Conservation (phyloP, 208 protist genomes). For the Naegleria gruberi region DNA sequence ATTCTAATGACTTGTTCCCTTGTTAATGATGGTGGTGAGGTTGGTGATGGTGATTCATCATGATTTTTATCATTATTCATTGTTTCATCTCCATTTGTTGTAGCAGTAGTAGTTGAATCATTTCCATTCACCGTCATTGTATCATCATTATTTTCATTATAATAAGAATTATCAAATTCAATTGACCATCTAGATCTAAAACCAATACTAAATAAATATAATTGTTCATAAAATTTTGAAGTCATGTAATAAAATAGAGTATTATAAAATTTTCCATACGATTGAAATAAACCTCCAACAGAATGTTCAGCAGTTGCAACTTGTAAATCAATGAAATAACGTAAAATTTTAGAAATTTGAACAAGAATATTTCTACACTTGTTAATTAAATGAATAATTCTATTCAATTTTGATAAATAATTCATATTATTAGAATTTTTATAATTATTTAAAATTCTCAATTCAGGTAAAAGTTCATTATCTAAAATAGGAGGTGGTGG, state of each 20-base stretch:
- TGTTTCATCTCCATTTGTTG: too few species aligned
- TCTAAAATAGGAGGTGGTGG: not conserved
- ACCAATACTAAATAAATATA: not conserved
- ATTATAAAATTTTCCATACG: not conserved
- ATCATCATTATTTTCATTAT: not conserved
- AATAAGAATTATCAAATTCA: not conserved
- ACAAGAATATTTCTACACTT: not conserved
- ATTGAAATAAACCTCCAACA: not conserved
- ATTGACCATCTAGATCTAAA: not conserved
- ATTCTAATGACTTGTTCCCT: not conserved
- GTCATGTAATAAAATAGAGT: not conserved
- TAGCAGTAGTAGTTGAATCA: too few species aligned
- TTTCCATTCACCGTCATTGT: not conserved
- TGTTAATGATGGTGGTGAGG: too few species aligned
- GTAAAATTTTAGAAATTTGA: not conserved
- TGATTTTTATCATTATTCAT: too few species aligned
- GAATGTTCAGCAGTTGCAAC: not conserved
- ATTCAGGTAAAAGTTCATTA: not conserved
- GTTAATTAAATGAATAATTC: not conserved
- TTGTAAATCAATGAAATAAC: slow-evolving; percentile 23
- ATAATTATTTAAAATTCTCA: not conserved
- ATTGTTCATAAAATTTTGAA: not conserved
- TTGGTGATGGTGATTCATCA: too few species aligned
- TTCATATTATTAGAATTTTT: not conserved
- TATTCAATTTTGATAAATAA: too few species aligned